Evolutionary conservation across 176 grass and related monocot genomes (phyloP), one percentile per base, ranked within the genome.

Genomic region (Microstegium vimineum): DNA sequence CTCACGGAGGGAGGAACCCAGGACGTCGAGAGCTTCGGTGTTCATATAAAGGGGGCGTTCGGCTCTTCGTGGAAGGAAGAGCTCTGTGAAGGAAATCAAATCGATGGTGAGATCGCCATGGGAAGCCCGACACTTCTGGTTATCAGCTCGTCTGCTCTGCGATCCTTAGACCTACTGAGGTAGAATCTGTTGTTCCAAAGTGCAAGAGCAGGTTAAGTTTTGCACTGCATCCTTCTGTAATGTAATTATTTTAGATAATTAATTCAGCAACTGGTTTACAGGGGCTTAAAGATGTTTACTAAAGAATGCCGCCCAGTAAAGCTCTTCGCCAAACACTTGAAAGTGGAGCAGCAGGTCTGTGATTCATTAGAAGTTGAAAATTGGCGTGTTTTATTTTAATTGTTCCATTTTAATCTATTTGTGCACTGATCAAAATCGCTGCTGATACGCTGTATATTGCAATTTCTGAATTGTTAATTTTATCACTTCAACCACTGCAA

Each of bases 291-390:
- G 79, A 78, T 81, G 76, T 93, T 98, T 49, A 93, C 95, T 63
- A 89, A 75, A 76, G 86, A 92, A 34, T 98, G 95, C 33, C 88
- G 75, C 49, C 78, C 95, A 73, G 90, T 86, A 49, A 98, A 98
- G 76, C 95, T 98, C 84, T 98, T 98, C 47, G 90, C 95, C 23
- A 98, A 98, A 54, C 95, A 98, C 82, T 73, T 98, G 82, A 98
- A 94, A 86, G 90, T 91, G 82, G 95, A 98, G 83, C 86, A 98
- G 14, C 95, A 98, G 92, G 95, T 93, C 64, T 34, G 65, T 41
- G 33, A 74, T 74, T 27, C 74, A 34, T 62, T 60, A 41, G 49
- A n/a, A 57, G 10, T 88, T 38, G 31, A 76, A 46, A 17, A 25
- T 76, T 78, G 37, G 0, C 6, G 1, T 27, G 8, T 45, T 37